Conservation (phyloP, 176 grass and related monocot species). For the Bolboschoenus planiculmis region DNA sequence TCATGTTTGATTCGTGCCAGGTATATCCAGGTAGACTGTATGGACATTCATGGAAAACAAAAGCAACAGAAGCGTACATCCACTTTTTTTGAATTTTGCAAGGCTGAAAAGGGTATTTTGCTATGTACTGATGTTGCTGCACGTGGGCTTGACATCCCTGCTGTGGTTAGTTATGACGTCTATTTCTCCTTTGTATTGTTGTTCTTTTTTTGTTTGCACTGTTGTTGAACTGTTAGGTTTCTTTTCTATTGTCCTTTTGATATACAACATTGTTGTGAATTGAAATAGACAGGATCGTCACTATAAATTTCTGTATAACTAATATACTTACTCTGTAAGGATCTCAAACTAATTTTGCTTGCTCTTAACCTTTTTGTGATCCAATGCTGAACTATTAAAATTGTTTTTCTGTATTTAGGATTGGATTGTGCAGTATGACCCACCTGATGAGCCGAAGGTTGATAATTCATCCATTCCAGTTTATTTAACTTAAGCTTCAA, state of each 20-base stretch:
- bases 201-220: neutral
- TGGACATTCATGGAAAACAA: slow-evolving; percentile 96
- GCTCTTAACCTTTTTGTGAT: neutral
- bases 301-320: neutral
- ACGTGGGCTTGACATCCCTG: slow-evolving; percentile 95
- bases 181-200: neutral
- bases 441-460: slow-evolving; percentile 97
- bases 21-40: slow-evolving; percentile 60
- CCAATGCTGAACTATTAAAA: neutral
- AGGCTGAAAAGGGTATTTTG: slow-evolving; percentile 82
- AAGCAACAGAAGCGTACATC: slow-evolving; percentile 93
- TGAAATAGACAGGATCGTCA: neutral
- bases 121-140: slow-evolving; percentile 94
- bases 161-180: slow-evolving; percentile 45
- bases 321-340: neutral
- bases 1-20: neutral
- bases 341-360: slow-evolving; percentile 4
- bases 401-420: slow-evolving; percentile 42
- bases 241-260: neutral
- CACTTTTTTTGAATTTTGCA: slow-evolving; percentile 92
- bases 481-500: neutral
- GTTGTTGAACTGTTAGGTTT: neutral
- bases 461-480: neutral
- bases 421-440: slow-evolving; percentile 97
- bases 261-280: neutral